Evolutionary conservation across 805 yeast genomes (phyloP), one percentile per base, ranked within the genome.

Genomic region (Schizosaccharomyces cryophilus): DNA sequence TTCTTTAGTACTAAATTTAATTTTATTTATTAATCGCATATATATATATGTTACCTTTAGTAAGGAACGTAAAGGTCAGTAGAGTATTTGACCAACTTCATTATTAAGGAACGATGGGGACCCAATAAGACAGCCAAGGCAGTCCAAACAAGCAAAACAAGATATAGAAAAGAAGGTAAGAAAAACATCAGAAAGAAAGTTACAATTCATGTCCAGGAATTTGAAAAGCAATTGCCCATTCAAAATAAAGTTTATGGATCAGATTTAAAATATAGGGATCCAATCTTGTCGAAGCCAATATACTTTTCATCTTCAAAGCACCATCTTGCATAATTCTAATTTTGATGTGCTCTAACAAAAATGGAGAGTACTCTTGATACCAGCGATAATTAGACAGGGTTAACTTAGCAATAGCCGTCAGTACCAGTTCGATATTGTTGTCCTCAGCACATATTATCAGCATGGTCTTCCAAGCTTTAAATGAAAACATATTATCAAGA

Each of bases 311-410:
- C 59, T 64, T 64, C 48, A 63, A 63, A 17, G 65, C 64, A 19
- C 66, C 66, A 45, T 65, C 66, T 29, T 63, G 65, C 9, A 35
- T 59, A 30, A 65, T 63, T 11, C 63, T 61, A 24, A 59, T 51
- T 61, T 61, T 61, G 38, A 65, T 61, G 40, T 63, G 62, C 5
- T 30, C 45, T 13, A 63, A 48, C 62, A 65, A 31, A 9, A 38
- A n/a, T 51, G 66, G 66, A 29, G 66, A 65, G 54, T 62, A 64
- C 63, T 90, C 96, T 64, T 83, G 79, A 73, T 90, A 94, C 98
- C 98, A 93, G 68, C 98, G 80, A 71, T 89, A 96, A 69, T 87
- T 85, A 96, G 97, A 94, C n/a, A 93, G 95, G n/a, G 84, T 73
- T 61, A 93, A 73, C 67, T 84, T 85, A 42, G 89, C 86, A 62